Evolutionary conservation across 345 rosid species (phyloP).

Genomic region (Microcos paniculata): DNA sequence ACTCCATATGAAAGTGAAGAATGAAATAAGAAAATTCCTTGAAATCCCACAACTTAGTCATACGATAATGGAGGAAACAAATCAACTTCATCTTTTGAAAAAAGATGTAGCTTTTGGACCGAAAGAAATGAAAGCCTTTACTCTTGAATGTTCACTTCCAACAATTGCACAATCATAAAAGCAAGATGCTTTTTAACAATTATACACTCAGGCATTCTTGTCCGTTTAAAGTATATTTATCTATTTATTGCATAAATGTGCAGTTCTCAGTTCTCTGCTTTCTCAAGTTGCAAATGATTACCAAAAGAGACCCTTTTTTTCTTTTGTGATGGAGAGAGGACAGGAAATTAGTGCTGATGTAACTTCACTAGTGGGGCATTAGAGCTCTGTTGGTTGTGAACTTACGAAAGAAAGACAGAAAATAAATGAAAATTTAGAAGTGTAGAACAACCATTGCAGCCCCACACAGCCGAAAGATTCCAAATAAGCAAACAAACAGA

Average conservation of each 20-base stretch:
- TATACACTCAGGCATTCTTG: not conserved
- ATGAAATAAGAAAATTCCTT: not conserved
- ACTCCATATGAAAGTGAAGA: not conserved
- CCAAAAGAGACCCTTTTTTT: not conserved
- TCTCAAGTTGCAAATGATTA: conserved; percentile 21
- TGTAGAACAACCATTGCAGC: conserved; percentile 25
- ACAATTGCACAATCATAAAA: not conserved
- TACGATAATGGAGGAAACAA: not conserved
- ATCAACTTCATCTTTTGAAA: not conserved
- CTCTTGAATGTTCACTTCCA: not conserved
- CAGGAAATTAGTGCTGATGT: conserved; percentile 13
- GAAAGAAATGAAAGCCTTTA: not conserved
- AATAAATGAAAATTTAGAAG: conserved; percentile 17
- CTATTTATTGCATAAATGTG: not conserved
- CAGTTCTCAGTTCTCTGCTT: conserved; percentile 1
- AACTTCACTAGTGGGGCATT: conserved; percentile 21
- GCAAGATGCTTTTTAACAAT: not conserved
- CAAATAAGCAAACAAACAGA: conserved; percentile 29
- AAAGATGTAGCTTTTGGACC: not conserved
- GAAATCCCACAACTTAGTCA: not conserved
- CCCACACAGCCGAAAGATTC: conserved; percentile 37
- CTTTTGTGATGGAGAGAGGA: conserved; percentile 6
- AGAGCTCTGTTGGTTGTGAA: conserved; percentile 19
- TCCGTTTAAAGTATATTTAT: not conserved
- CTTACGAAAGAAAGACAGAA: conserved; percentile 7